Conservation (phyloP, 139 green algal species). For the Raphidocelis subcapitata region DNA sequence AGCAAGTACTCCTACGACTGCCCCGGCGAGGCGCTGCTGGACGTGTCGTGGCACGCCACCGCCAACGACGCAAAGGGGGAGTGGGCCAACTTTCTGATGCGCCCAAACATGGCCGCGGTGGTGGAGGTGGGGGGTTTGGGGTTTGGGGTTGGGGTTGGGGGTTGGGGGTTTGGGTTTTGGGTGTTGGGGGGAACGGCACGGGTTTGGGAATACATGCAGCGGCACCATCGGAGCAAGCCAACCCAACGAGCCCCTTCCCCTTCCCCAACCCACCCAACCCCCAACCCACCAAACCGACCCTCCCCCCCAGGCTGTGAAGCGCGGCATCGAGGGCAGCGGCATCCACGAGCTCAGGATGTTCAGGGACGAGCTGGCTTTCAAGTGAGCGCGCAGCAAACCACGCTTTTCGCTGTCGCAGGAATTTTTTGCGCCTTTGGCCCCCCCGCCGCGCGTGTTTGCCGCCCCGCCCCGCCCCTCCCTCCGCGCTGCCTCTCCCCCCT, state of each 20-base stretch:
- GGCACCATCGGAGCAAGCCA: no score
- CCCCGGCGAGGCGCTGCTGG: slow-evolving; percentile 59
- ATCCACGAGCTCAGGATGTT: slow-evolving; percentile 27
- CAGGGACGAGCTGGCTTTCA: slow-evolving; percentile 33
- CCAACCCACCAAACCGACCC: no score
- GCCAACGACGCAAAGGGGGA: not conserved
- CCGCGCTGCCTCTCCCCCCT: no score
- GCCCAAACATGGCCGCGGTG: slow-evolving; percentile 5
- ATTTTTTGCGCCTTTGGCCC: slow-evolving; percentile 1
- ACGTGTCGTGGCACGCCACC: slow-evolving; percentile 68
- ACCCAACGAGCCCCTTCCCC: no score
- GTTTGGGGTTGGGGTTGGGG: not conserved
- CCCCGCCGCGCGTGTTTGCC: no score
- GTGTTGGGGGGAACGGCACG: no score
- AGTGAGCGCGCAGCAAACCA: slow-evolving; percentile 29
- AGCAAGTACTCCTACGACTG: slow-evolving; percentile 48
- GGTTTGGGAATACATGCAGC: no score
- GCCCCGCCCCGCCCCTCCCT: no score
- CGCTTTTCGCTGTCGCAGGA: not conserved
- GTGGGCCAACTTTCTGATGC: slow-evolving; percentile 15
- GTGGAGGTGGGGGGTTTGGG: slow-evolving; percentile 2
- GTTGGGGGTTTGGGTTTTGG: no score
- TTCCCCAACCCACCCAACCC: no score
- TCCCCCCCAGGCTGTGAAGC: slow-evolving; percentile 12
- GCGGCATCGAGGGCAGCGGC: slow-evolving; percentile 12